Evolutionary conservation across 208 protist species (phyloP).

Genomic region (Wallacemonas sp.): DNA sequence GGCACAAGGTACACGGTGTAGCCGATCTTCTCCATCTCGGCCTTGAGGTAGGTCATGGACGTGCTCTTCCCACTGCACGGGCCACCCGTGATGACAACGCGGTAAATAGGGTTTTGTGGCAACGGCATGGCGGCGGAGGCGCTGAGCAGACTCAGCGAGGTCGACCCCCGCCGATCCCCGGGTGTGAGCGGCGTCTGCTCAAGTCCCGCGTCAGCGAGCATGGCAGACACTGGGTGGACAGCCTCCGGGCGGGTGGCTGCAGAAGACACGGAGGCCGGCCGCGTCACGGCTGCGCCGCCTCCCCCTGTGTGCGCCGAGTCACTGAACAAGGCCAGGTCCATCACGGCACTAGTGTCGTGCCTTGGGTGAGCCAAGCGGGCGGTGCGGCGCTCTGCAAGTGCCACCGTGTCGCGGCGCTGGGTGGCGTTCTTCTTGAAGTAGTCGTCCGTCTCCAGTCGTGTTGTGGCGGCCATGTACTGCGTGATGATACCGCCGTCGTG

Average conservation of each 20-base stretch:
- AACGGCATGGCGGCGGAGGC: conserved; percentile 6
- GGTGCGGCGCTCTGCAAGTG: background rate
- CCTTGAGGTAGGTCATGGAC: conserved; percentile 22
- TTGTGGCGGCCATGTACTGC: conserved; percentile 12
- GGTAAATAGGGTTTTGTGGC: conserved; percentile 32
- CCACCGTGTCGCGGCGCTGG: conserved; percentile 4
- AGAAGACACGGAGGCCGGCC: background rate
- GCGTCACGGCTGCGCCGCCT: too few species aligned
- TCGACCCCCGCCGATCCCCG: background rate
- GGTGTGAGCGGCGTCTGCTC: too few species aligned
- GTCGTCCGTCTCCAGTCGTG: conserved; percentile 5
- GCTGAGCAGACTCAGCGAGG: conserved; percentile 1
- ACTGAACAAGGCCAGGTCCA: conserved; percentile 3
- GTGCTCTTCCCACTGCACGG: conserved; percentile 58
- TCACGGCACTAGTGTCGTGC: too few species aligned
- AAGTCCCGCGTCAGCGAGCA: background rate
- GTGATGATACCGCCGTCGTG: conserved; percentile 12
- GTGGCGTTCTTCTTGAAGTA: conserved; percentile 8
- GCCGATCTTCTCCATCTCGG: conserved; percentile 18
- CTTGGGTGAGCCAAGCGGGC: too few species aligned
- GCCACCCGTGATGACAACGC: conserved; percentile 51
- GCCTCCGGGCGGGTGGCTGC: background rate
- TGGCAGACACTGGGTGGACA: background rate
- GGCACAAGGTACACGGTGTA: conserved; percentile 49
- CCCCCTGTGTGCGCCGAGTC: background rate